These are phyloP conservation scores for Aureobasidium sp. DNA, from an alignment of 2,329 filamentous ascomycete species.

Conservation along the genomic window DNA sequence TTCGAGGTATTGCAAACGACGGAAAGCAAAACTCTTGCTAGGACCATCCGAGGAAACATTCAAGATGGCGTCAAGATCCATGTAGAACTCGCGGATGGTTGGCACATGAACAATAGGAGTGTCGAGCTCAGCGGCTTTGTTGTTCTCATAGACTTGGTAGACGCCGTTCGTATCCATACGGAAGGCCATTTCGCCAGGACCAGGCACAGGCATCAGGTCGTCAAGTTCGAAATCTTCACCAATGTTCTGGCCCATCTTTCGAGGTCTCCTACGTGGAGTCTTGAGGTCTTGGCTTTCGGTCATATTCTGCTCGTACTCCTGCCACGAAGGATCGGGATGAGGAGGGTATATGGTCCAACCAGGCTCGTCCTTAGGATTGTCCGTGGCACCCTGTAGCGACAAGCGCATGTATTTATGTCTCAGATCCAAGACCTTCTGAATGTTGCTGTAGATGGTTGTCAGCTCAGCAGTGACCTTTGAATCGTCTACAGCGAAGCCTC, in stretches of 20 bases:
- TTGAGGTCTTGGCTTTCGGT: constrained; percentile 25
- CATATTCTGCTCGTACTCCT: constrained; percentile 25
- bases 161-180: constrained; percentile 76
- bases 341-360: constrained; percentile 85
- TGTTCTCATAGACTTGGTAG: constrained; percentile 80
- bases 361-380: constrained; percentile 81
- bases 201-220: constrained; percentile 67
- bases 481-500: constrained; percentile 63
- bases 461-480: constrained; percentile 77
- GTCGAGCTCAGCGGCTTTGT: constrained; percentile 51
- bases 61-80: constrained; percentile 81
- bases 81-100: constrained; percentile 88
- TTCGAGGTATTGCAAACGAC: constrained; percentile 88
- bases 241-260: constrained; percentile 84
- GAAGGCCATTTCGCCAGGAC: constrained; percentile 62
- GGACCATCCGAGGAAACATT: constrained; percentile 91
- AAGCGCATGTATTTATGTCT: constrained; percentile 82
- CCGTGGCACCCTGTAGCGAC: constrained; percentile 70
- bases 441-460: constrained; percentile 77
- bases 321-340: constrained; percentile 85
- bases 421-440: constrained; percentile 80
- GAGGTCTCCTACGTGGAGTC: constrained; percentile 40
- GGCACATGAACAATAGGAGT: constrained; percentile 75
- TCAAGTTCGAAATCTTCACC: constrained; percentile 85
- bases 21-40: constrained; percentile 94